Conservation (phyloP, 2,329 filamentous ascomycete species). For the Keithomyces neogunnii region DNA sequence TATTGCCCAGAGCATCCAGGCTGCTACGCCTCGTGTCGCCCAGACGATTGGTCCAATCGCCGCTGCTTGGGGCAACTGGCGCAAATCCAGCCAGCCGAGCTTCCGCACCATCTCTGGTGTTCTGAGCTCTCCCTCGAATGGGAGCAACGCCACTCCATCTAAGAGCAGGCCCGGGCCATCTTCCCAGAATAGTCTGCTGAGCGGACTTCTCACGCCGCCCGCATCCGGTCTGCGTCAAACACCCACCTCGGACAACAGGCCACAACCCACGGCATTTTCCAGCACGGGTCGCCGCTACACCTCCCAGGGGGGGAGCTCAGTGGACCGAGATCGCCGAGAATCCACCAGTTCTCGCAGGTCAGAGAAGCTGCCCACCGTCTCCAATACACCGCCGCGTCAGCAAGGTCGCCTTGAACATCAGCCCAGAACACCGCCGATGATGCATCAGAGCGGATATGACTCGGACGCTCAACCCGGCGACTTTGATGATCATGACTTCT, state of each 20-base stretch:
- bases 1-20: constrained; percentile 68
- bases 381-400: constrained; percentile 35
- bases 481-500: constrained; percentile 52
- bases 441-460: constrained; percentile 50
- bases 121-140: constrained; percentile 33
- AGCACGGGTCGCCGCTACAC: constrained; percentile 52
- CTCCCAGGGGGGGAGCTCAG: constrained; percentile 27
- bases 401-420: constrained; percentile 24
- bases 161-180: constrained; percentile 45
- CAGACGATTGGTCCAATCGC: constrained; percentile 68
- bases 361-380: constrained; percentile 29
- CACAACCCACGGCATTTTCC: constrained; percentile 53
- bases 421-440: constrained; percentile 54
- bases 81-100: constrained; percentile 54
- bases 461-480: constrained; percentile 51
- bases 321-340: constrained; percentile 17
- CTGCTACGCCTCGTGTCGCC: constrained; percentile 73
- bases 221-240: constrained; percentile 62
- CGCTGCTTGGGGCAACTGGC: constrained; percentile 98
- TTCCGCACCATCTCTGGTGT: constrained; percentile 40
- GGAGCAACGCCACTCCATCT: constrained; percentile 48
- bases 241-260: constrained; percentile 31
- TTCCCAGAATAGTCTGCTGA: constrained; percentile 54
- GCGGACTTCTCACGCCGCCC: constrained; percentile 84
- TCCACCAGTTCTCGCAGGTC: constrained; percentile 27